Evolutionary conservation across 2,329 filamentous ascomycete species (phyloP), one percentile per base, ranked within the genome.

Genomic region (Microthyrium microscopicum): DNA sequence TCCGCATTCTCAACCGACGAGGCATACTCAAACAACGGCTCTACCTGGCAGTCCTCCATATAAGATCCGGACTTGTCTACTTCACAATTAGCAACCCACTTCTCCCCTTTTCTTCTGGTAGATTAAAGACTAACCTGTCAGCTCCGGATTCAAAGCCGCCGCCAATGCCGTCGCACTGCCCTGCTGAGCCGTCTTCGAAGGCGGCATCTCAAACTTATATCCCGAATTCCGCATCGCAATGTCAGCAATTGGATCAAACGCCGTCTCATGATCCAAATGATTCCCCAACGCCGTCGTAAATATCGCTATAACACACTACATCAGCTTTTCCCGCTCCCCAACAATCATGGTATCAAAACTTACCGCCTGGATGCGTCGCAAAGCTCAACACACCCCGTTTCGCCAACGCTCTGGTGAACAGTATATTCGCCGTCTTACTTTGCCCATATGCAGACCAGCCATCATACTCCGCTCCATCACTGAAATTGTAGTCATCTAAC

Each of bases 401-500:
- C 2, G 58, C 53, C 3, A 67, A 42, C 31, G 58, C 52, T 6
- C 46, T 43, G 3, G 56, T 49, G 42, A 57, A 62, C 3, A 64
- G 46, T 4, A 65, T 42, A 38, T 64, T 60, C 0, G 64, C 64
- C 3, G 66, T 45, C 41, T 68, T 67, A 29, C 52, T 56, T 39
- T 63, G 57, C 0, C 56, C 61, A 40, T 61, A 61, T 11, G 54
- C 47, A 4, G 39, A 38, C 47, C 53, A 57, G 6, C 46, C 39
- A 18, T 52, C 51, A 16, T 38, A 38, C 3, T 7, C 18, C 19
- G 37, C 32, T 18, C 45, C 33, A 35, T 39, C 24, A 2, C 45
- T 44, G 5, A 37, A 39, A 5, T 20, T 30, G 7, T 12, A 20
- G 15, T 39, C 37, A 12, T 37, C 34, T n/a, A 26, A 38, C 8